Evolutionary conservation across 2,329 filamentous ascomycete genomes (phyloP), one percentile per base, ranked within the genome.

Genomic region (Fusarium verticillioides): DNA sequence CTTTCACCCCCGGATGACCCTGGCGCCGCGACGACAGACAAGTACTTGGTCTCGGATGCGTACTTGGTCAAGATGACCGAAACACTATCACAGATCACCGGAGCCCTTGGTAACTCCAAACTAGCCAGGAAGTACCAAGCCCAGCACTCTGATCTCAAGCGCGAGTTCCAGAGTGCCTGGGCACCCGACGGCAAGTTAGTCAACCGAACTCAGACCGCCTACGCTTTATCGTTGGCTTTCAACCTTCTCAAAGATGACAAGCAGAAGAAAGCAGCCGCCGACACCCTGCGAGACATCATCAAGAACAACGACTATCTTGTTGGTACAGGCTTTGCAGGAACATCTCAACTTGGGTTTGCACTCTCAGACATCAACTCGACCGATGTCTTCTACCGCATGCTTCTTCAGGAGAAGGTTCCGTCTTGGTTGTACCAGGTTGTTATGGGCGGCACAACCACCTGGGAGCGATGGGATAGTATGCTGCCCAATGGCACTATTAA

Each of bases 401-500:
- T 88, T 3, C 78, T 85, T 9, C 82, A 87, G 72, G 84, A 81
- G 10, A 75, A 81, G 7, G 81, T 83, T 2, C 86, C 85, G 0
- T 85, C 82, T 0, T 88, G 86, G 86, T 75, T 88, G 2, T 87
- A 86, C 57, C 85, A 84, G 18, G 82, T 88, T 10, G 81, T 79
- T 1, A 83, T 84, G 82, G 80, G 80, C 15, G 85, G 81, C 0
- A 87, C 86, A 0, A 87, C 85, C 0, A 85, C 83, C 0, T 88
- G 86, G 86, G 86, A 88, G 69, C 81, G 86, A 5, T 87, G 86
- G 86, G 85, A 88, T 54, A 84, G 82, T 34, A 77, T 87, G 37
- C 74, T 86, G 1, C 79, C 84, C 0, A 78, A 87, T 62, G 85
- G 85, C 0, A 79, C 70, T 1, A 72, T 87, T 21, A 87, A 87